Percentiles rank a stretch among this genome's conserved stretches.
These are phyloP conservation scores for Aspergillus texensis DNA, from an alignment of 2,329 filamentous ascomycete genomes.

Conservation along the genomic window DNA sequence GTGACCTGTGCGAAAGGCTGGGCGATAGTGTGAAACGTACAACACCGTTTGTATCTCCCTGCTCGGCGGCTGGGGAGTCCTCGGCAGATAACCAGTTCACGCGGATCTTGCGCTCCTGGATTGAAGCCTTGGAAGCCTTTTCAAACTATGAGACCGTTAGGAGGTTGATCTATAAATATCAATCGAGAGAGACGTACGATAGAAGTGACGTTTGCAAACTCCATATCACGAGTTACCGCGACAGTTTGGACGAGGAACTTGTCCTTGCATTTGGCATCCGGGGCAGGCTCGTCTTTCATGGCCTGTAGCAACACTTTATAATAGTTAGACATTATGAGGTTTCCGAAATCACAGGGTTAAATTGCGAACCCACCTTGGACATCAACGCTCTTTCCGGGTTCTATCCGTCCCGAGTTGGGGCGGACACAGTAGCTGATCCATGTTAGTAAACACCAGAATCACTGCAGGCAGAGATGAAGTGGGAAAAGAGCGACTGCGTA, in stretches of 20 bases:
- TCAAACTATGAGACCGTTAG: conserved; percentile 63
- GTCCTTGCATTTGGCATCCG: conserved; percentile 88
- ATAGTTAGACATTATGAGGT: conserved; percentile 2
- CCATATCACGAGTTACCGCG: conserved; percentile 77
- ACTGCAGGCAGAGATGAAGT: neutral
- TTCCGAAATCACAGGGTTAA: neutral
- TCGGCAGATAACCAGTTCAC: conserved; percentile 78
- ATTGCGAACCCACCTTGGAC: conserved; percentile 70
- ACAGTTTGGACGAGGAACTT: conserved; percentile 98
- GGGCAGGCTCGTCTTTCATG: conserved; percentile 91
- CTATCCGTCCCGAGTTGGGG: conserved; percentile 94
- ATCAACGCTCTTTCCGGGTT: conserved; percentile 85
- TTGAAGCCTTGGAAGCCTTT: conserved; percentile 71
- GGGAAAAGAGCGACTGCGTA: conserved; percentile 55
- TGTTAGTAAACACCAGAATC: conserved; percentile 21
- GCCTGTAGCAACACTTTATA: conserved; percentile 84
- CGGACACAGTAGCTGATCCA: conserved; percentile 85
- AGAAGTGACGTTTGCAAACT: conserved; percentile 76
- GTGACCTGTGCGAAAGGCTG: neutral
- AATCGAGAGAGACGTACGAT: conserved; percentile 64
- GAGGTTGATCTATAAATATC: neutral
- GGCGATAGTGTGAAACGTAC: conserved; percentile 28
- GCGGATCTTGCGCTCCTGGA: conserved; percentile 94
- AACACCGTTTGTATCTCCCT: conserved; percentile 37
- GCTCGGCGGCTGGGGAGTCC: conserved; percentile 38